Percentiles rank a stretch among this genome's conserved stretches.
Conservation (phyloP, 306 rosid species). For the Fragaria vesca region DNA sequence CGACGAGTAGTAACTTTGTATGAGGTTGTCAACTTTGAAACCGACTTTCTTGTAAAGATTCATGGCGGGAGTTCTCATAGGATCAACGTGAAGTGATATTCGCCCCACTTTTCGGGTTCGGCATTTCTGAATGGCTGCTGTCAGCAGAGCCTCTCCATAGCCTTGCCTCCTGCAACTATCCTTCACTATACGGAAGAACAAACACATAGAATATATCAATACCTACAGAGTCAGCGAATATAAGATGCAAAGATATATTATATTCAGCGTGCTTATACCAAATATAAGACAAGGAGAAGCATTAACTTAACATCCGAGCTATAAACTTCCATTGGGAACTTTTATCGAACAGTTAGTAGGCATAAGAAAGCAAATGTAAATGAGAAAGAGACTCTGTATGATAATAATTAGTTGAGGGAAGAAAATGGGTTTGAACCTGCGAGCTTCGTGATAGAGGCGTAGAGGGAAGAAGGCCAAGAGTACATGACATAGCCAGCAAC, state of each 20-base stretch:
- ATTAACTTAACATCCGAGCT: neutral
- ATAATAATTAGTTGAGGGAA: neutral
- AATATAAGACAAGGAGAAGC: neutral
- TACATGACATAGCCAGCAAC: constrained; percentile 79
- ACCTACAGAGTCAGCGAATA: neutral
- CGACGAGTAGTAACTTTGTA: constrained; percentile 69
- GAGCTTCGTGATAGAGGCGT: constrained; percentile 75
- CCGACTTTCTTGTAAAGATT: constrained; percentile 75
- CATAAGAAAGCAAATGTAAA: neutral
- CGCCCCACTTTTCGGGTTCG: constrained; percentile 63
- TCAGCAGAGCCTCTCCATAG: constrained; percentile 69
- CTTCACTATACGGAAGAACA: constrained; percentile 49
- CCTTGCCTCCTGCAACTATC: constrained; percentile 76
- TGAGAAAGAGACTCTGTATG: neutral
- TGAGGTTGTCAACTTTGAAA: constrained; percentile 63
- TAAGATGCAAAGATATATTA: too few species aligned
- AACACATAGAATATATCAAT: constrained; percentile 16
- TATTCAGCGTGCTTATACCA: neutral
- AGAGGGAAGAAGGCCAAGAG: constrained; percentile 82
- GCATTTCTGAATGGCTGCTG: constrained; percentile 76
- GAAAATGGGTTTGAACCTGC: constrained; percentile 54
- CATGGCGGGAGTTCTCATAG: constrained; percentile 60
- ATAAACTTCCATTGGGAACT: constrained; percentile 8
- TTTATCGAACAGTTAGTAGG: constrained; percentile 46
- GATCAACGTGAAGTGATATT: constrained; percentile 84